Base-by-base conservation (phyloP, 306 rosid genomes). In the Lathyrus sativus region DNA sequence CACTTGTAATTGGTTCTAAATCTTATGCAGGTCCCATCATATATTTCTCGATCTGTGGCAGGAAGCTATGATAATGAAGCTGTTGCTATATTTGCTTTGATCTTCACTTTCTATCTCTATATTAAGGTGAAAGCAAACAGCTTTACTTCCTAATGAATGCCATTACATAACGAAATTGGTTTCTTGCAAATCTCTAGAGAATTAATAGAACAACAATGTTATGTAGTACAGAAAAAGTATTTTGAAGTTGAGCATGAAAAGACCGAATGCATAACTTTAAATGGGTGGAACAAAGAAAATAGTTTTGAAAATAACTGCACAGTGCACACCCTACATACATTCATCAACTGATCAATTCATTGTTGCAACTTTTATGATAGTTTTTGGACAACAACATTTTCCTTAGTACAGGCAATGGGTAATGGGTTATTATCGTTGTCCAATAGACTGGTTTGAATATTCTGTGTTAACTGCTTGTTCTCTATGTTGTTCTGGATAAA, bases 11-110 rank as follows among this genome's bases (percentile, higher is more conserved):
- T 48, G 18, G 19, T 65, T 26, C 42, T 57, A 44, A 51, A 62
- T 62, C 7, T 72, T 72, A 24, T 82, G 65, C 82, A 95, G 99
- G 99, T 95, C 63, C 99, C 99, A 2, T 95, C 99, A 24, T 95
- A 95, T 76, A 95, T 95, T 67, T 95, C 99, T 55, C 95, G 99
- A 59, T 95, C 99, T 50, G 99, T 95, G 45, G 99, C 99, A 78
- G 99, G 99, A 59, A 95, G 99, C 88, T 95, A 90, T 71, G 99
- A 95, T 80, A 95, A 95, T 84, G 99, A 95, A 85, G 99, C 99
- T 46, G 99, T 95, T 65, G 99, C 99, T 65, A 95, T 95, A 79
- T 95, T 95, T 85, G 97, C 99, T 75, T 81, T 95, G 86, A 87
- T 95, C 75, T 79, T 90, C 86, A 95, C 99, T 31, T 95, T 95